Base-by-base conservation (phyloP, 1,284 basidiomycete genomes). In the Irpex rosettiformis region DNA sequence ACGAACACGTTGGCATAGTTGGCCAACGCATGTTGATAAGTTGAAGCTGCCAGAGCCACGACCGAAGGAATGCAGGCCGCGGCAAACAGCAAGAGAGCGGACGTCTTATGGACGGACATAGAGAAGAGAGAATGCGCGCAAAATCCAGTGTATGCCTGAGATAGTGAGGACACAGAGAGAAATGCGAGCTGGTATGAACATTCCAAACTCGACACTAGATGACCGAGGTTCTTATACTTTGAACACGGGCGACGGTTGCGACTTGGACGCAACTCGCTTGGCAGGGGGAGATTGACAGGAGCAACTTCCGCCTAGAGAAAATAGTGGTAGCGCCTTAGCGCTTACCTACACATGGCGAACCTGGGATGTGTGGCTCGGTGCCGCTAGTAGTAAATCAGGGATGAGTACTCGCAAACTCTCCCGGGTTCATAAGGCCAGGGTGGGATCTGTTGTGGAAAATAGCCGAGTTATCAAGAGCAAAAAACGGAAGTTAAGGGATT, bases 1-100 rank as follows among this genome's bases (percentile, higher is more conserved):
- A 84, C 72, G 61, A 83, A 85, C 55, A 82, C 79, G 64, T 82
- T 82, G 11, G 77, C 77, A 60, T 84, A 84, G 61, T 75, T 79
- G 3, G 69, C 72, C 24, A 70, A 65, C 18, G 73, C 62, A 52
- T 53, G 63, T 45, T 64, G 62, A 37, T 61, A 51, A 28, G 48
- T 51, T 47, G 27, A 56, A 25, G 51, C 33, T 37, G 33, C 33
- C 33, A 37, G 33, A 11, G 11, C 30, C 21, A 28, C 25, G 48
- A 22, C 48, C 48, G 48, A 51, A 28, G 16, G 48, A 28, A 28
- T 28, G 48, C 25, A 47, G 16, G 42, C 24, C 21, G 40, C 18
- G 8, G 57, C 57, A 10, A 58, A 16, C 7, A 58, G 21, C 13
- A 56, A 52, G 49, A 54, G 40, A 30, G 37, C 30, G 25, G 52